These are phyloP conservation scores for Solanum megistacrolobum DNA, from an alignment of 257 asterid species.

Conservation along the genomic window DNA sequence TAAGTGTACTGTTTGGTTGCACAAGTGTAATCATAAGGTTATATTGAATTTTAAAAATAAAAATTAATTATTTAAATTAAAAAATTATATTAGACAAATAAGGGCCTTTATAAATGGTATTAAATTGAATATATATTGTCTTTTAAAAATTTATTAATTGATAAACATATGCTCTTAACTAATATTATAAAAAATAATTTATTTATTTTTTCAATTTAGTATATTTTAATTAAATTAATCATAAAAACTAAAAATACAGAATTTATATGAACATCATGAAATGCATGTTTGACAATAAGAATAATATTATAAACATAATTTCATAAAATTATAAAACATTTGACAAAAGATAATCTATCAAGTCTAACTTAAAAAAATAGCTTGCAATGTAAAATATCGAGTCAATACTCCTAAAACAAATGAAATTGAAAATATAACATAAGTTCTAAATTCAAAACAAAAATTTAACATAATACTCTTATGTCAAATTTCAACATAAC, in stretches of 20 bases:
- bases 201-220: no score
- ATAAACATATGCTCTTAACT: neutral
- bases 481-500: neutral
- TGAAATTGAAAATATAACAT: neutral
- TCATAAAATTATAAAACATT: neutral
- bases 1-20: neutral
- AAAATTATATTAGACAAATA: neutral
- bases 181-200: no score
- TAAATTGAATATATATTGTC: neutral
- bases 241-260: no score
- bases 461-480: neutral
- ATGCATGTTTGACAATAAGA: no score
- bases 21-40: neutral
- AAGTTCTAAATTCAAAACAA: no score
- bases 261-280: no score
- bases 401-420: neutral
- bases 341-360: neutral
- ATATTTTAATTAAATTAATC: neutral
- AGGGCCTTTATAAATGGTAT: neutral
- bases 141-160: no score
- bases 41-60: neutral
- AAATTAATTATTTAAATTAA: no score
- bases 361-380: neutral
- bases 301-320: neutral
- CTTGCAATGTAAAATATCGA: neutral